Base-by-base conservation (phyloP, 202 grass and related monocot species). In the Schoenoplectus tabernaemontani region DNA sequence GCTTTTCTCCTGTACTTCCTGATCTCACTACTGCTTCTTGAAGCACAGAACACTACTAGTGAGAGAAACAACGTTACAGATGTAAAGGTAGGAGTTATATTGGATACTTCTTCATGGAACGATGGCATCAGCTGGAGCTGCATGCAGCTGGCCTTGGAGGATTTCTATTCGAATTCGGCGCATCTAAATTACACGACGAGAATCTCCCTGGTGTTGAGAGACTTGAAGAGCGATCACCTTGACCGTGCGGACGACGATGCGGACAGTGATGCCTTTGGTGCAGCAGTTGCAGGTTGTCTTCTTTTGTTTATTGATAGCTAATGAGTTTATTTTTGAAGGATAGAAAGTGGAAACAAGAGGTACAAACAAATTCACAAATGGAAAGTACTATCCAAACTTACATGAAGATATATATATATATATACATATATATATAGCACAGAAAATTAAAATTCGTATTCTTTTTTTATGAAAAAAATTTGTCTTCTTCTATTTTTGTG, bases 71-170 rank as follows among this genome's bases (percentile, higher is more conserved):
- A 4, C 10, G 3, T 59, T 60, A 20, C 7, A 76, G 30, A 7
- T 59, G 83, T 96, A 22, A 84, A 88, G 37, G 89, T 92, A 3
- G 89, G 93, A 39, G 89, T 96, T 87, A n/a, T n/a, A n/a, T n/a
- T n/a, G n/a, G n/a, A n/a, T n/a, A n/a, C n/a, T n/a, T n/a, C n/a
- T n/a, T n/a, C n/a, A n/a, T n/a, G n/a, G n/a, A n/a, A n/a, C n/a
- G n/a, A n/a, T n/a, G n/a, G n/a, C n/a, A n/a, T n/a, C 1, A 90
- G 85, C 84, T 89, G 90, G 88, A 78, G 60, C 59, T 90, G 80
- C 83, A 90, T 96, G 79, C 65, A 78, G 61, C 4, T 96, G 47
- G 93, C 90, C 0, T 8, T 90, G 23, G 82, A 93, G 0, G 90
- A 96, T 38, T 93, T 96, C 86, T 92, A 96, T 17, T 53, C 64